Base-by-base conservation (phyloP, 805 yeast species). In the Metschnikowia vanudenii region DNA sequence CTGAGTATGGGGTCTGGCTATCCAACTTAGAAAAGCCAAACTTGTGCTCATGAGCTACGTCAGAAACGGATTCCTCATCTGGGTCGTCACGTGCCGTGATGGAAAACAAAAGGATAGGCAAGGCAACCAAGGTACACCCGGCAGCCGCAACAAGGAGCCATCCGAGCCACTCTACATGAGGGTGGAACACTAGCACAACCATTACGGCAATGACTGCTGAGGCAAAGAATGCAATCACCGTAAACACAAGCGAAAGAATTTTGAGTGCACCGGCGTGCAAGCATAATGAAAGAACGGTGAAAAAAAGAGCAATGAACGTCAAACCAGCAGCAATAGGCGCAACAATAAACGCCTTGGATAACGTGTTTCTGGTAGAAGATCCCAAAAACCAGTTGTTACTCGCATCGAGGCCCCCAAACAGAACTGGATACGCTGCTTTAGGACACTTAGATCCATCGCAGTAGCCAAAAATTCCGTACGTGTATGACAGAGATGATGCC, bases 61-160 rank as follows among this genome's bases (percentile, higher is more conserved):
- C 57, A 13, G 51, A 55, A 14, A 48, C 51, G 4, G 54, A 39
- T 18, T 57, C 56, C n/a, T 46, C 51, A 4, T 49, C 51, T 10
- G 43, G 37, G 50, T 41, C 53, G 51, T 50, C 54, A 36, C 18
- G 73, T 22, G 79, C 54, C 26, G 56, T 56, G 35, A 63, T 58
- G 4, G 61, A 56, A 14, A 69, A 47, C 41, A 78, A 71, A 26
- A 78, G 66, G 35, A 80, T 61, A 5, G 85, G 78, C 2, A 83
- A 49, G 1, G 81, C 64, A 2, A 81, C 44, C 47, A 86, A 65
- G 45, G 75, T 73, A 44, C 82, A 64, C 0, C 73, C 84, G 11
- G 87, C 84, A 3, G 88, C 76, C 1, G 85, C 89, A 24, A 85
- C 74, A 57, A 84, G 69, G 29, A 83, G 60, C 91, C 92, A 86